Evolutionary conservation across 2,329 filamentous ascomycete species (phyloP), one percentile per base, ranked within the genome.

Genomic region (Mariannaea sp.): DNA sequence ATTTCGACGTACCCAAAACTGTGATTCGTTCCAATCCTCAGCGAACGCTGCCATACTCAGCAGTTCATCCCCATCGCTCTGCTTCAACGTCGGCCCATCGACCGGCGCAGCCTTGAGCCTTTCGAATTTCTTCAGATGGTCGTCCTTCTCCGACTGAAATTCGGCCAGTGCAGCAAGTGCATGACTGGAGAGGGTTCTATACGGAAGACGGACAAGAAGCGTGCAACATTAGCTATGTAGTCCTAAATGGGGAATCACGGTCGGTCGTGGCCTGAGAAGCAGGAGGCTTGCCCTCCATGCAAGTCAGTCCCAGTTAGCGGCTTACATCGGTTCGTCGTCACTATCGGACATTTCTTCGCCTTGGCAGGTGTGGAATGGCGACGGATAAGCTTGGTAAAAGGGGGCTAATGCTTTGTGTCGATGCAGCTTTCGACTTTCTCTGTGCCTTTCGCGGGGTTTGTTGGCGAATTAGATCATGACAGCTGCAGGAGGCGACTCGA

Each of bases 1-100:
- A 52, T 22, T n/a, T 20, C 54, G 56, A 68, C 77, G 32, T 76
- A 89, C 86, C 89, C 90, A 94, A 66, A 94, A 94, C 72, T 93
- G 89, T 57, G 83, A 88, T 65, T 87, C 82, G 66, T 92, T 90
- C 90, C 90, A 94, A 70, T 93, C 87, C 71, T 93, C 90, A 1
- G 79, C 78, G 65, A 93, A 94, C 1, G 81, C 76, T 24, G 88
- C 83, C 82, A 93, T 93, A 13, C 74, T 77, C 49, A 81, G 57
- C 32, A 70, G 68, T 26, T 43, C 38, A 12, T 61, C 51, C 10
- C 43, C 55, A 22, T 53, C 54, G 30, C 45, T 52, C 48, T 17
- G 52, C 42, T 76, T 74, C 71, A 85, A 85, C 1, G n/a, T 14
- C 16, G n/a, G 19, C 19, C 20, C 27, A 10, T 38, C 45, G 26